Conservation (phyloP, 768 basidiomycete species). For the Mrakia blollopis region DNA sequence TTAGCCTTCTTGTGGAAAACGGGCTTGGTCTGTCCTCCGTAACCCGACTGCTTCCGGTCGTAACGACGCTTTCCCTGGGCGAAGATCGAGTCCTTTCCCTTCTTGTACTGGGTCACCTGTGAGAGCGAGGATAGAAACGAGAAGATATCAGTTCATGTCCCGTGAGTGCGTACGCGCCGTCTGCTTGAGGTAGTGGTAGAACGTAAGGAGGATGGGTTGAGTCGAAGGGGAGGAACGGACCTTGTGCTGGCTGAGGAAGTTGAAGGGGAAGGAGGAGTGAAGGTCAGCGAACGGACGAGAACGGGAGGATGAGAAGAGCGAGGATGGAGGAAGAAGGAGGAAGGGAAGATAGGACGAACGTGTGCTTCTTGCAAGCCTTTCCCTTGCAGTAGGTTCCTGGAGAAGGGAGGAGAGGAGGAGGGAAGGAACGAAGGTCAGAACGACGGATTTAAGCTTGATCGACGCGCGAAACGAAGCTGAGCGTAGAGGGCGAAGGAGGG, state of each 20-base stretch:
- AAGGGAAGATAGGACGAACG: conserved; percentile 39
- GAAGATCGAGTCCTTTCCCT: conserved; percentile 96
- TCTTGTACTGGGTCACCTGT: conserved; percentile 88
- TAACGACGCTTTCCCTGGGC: conserved; percentile 99
- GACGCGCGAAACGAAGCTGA: neutral
- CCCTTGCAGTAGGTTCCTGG: conserved; percentile 65
- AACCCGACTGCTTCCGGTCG: conserved; percentile 65
- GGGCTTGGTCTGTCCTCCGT: conserved; percentile 99
- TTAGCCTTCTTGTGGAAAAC: conserved; percentile 99
- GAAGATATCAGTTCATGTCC: neutral
- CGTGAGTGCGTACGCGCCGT: no score
- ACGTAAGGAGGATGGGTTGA: neutral
- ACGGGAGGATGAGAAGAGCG: neutral
- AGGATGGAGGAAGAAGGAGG: neutral
- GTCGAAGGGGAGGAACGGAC: conserved; percentile 47
- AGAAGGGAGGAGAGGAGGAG: neutral
- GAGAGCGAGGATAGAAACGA: neutral
- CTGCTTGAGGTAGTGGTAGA: neutral
- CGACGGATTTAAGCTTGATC: neutral
- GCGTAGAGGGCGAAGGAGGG: neutral
- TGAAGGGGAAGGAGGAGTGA: conserved; percentile 45
- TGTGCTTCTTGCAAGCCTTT: conserved; percentile 95
- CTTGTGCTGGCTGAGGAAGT: conserved; percentile 76
- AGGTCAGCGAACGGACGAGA: neutral
- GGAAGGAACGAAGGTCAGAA: conserved; percentile 1